Evolutionary conservation across 768 basidiomycete genomes (phyloP), one percentile per base, ranked within the genome.

Genomic region (Suillus hirtellus): DNA sequence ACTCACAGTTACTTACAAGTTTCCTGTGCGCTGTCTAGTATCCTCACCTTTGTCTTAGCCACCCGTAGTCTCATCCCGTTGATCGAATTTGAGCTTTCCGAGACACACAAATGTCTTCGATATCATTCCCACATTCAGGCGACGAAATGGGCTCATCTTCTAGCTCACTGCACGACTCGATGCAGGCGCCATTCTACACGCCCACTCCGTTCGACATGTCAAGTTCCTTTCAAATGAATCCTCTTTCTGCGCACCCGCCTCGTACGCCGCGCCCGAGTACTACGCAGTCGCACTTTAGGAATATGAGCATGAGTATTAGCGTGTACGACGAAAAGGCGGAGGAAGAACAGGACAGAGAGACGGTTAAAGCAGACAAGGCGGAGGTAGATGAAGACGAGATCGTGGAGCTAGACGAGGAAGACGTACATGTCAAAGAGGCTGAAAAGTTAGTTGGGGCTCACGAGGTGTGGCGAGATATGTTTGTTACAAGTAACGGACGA

Each of bases 401-500:
- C 21, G 77, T 80, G 19, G 84, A 83, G 64, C 76, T 82, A 50
- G 82, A 85, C 61, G 82, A 81, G 42, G 82, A 83, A 65, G 78
- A 82, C 61, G 84, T 80, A 54, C 76, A 67, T 4, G 79, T 78
- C 12, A 76, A 79, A 71, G 73, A 71, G 40, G 79, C 79, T 12
- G 81, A 82, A 68, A 73, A 73, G 68, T 82, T 76, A 61, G 80
- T 93, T 31, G 75, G 79, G 37, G 75, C 73, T 49, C 88, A 89
- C 71, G 91, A 92, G 38, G 83, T 95, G 8, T 93, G 89, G 90
- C 81, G 87, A 66, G 93, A 93, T 63, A 85, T 94, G 73, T 78
- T 94, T 60, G 81, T 86, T 69, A 88, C 90, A 35, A 90, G 89
- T 68, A 82, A 85, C 67, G 93, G 93, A 59, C 82, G 93, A 68